Conservation (phyloP, 495 filamentous ascomycete genomes). For the Aspergillus asperescens region DNA sequence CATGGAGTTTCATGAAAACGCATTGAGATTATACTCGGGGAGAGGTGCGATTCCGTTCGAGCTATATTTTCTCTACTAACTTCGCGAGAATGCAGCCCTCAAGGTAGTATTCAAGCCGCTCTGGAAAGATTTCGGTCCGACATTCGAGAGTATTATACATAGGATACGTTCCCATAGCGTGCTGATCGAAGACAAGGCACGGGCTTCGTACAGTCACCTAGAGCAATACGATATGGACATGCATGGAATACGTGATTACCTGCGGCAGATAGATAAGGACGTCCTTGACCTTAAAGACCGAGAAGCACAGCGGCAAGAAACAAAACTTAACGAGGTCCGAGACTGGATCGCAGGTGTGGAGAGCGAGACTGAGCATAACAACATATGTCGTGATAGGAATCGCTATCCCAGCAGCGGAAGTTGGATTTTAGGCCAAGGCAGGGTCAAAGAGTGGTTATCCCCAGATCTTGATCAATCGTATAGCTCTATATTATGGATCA, state of each 20-base stretch:
- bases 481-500: slow-evolving; percentile 6
- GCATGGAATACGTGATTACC: background rate
- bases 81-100: background rate
- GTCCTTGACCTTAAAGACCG: background rate
- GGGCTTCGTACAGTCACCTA: background rate
- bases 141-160: background rate
- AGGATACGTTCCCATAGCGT: background rate
- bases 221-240: background rate
- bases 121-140: slow-evolving; percentile 4
- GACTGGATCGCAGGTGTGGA: slow-evolving; percentile 6
- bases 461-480: background rate
- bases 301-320: background rate
- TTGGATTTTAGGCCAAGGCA: slow-evolving; percentile 3
- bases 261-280: background rate
- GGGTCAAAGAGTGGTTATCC: slow-evolving; percentile 7
- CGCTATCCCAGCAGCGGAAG: background rate
- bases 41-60: background rate
- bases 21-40: slow-evolving; percentile 1
- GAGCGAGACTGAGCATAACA: background rate
- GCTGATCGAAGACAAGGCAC: slow-evolving; percentile 1
- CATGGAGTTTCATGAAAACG: background rate
- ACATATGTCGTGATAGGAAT: background rate
- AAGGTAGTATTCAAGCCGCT: slow-evolving; percentile 2
- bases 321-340: background rate
- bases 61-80: background rate